Evolutionary conservation across 345 rosid genomes (phyloP).

Genomic region (Carallia pectinifolia): DNA sequence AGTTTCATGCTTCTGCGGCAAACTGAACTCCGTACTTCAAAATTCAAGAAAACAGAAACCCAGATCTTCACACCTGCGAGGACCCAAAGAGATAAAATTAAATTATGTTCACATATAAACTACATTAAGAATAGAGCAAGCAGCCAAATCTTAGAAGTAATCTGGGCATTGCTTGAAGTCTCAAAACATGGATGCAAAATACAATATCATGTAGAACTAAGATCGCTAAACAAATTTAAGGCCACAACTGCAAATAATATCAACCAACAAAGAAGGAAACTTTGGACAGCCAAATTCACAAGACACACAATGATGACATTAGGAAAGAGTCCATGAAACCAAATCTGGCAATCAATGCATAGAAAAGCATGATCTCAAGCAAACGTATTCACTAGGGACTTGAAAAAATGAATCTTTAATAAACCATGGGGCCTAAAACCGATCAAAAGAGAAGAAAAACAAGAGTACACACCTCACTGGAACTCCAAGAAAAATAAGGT

Average conservation of each 20-base stretch:
- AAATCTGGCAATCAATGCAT: slow-evolving; percentile 1
- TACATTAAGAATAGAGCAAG: slow-evolving; percentile 1
- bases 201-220: not conserved
- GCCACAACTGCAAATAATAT: not conserved
- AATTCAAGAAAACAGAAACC: slow-evolving; percentile 11
- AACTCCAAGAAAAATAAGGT: not conserved
- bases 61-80: slow-evolving; percentile 29
- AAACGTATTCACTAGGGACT: not conserved
- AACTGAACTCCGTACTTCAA: slow-evolving; percentile 10
- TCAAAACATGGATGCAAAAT: not conserved
- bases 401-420: not conserved
- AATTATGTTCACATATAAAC: no score
- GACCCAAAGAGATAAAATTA: no score
- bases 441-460: not conserved
- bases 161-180: not conserved
- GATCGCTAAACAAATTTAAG: not conserved
- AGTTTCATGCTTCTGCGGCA: slow-evolving; percentile 3
- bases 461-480: not conserved
- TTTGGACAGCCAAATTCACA: not conserved
- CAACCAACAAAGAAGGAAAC: not conserved
- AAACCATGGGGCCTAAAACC: slow-evolving; percentile 10
- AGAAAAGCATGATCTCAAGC: not conserved
- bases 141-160: not conserved
- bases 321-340: not conserved
- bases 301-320: not conserved